Conservation (phyloP, 495 filamentous ascomycete genomes). For the Chaetomidium leptoderma region DNA sequence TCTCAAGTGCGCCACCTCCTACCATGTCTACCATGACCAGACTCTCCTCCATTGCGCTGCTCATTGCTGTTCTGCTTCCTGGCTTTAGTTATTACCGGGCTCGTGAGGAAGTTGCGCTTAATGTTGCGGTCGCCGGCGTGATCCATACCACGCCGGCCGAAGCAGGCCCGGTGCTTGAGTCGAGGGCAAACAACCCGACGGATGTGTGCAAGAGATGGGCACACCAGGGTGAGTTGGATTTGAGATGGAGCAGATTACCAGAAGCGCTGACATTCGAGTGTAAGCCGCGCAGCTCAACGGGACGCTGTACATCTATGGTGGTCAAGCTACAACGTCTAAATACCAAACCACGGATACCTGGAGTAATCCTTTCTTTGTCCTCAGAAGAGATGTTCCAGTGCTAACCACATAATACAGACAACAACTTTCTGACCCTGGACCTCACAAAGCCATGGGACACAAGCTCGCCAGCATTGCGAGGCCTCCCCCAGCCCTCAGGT, state of each 20-base stretch:
- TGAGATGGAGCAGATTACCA: neutral
- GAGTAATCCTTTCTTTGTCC: slow-evolving; percentile 57
- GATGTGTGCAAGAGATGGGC: slow-evolving; percentile 63
- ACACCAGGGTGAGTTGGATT: slow-evolving; percentile 52
- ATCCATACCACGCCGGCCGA: slow-evolving; percentile 29
- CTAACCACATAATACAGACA: slow-evolving; percentile 48
- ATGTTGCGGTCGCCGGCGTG: slow-evolving; percentile 45
- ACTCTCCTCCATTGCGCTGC: slow-evolving; percentile 47
- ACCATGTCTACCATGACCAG: slow-evolving; percentile 36
- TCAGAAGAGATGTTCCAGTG: neutral
- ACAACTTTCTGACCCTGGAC: slow-evolving; percentile 63
- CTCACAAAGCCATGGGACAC: slow-evolving; percentile 64
- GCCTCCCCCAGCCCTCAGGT: slow-evolving; percentile 60
- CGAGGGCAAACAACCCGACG: slow-evolving; percentile 45
- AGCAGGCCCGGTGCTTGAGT: slow-evolving; percentile 30
- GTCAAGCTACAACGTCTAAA: slow-evolving; percentile 49
- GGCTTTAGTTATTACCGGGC: slow-evolving; percentile 42
- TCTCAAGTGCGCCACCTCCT: slow-evolving; percentile 40
- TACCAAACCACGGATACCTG: slow-evolving; percentile 57
- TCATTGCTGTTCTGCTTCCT: slow-evolving; percentile 51
- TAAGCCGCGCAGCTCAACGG: slow-evolving; percentile 59
- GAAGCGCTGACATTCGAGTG: slow-evolving; percentile 14
- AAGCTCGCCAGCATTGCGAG: slow-evolving; percentile 54
- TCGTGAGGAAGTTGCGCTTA: slow-evolving; percentile 31
- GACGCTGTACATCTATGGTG: slow-evolving; percentile 72